Evolutionary conservation across 2,329 filamentous ascomycete genomes (phyloP), one percentile per base, ranked within the genome.

Genomic region (Rutstroemia sp.): DNA sequence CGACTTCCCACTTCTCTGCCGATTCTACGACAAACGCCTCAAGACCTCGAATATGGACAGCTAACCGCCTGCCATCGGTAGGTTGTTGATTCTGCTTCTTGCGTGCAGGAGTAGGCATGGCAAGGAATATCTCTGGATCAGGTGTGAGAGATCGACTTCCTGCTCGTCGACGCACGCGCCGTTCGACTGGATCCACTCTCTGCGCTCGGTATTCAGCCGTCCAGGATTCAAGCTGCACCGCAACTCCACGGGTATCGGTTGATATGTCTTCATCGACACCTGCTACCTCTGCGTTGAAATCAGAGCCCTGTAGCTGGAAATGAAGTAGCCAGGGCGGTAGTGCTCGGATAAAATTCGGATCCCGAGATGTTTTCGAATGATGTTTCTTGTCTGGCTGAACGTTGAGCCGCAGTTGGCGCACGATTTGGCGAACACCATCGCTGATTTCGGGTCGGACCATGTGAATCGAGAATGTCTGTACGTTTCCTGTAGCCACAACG

Each of bases 1-100:
- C 90, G 3, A 83, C 76, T 68, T 96, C 91, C 71, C 91, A 87
- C 60, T 84, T 87, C 60, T 96, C 89, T 2, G 87, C 80, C 0
- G 87, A 88, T 69, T 99, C 94, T 48, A 97, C 86, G 49, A 97
- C 88, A 64, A 94, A 92, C 0, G 87, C 90, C 70, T 97, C 94
- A 4, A 99, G 76, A 0, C 90, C 90, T 59, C 88, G 84, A 39
- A 88, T 81, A 67, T 95, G 88, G 25, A 97, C 72, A 3, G 88
- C 84, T 27, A 99, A 74, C 34, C 89, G 84, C 58, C 94, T 82
- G 1, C 92, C 92, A 72, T 99, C 92, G 3, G 83, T 83, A 25
- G 72, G 73, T 61, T 70, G 61, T 25, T 77, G 52, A 17, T 62
- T 60, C 70, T 78, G 76, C 61, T 80, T 83, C 68, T 80, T 79